A percentile compares a stretch with the other conserved stretches of the same genome.
Evolutionary conservation across 305 asterid genomes (phyloP).

Genomic region (Solanum chacoense): DNA sequence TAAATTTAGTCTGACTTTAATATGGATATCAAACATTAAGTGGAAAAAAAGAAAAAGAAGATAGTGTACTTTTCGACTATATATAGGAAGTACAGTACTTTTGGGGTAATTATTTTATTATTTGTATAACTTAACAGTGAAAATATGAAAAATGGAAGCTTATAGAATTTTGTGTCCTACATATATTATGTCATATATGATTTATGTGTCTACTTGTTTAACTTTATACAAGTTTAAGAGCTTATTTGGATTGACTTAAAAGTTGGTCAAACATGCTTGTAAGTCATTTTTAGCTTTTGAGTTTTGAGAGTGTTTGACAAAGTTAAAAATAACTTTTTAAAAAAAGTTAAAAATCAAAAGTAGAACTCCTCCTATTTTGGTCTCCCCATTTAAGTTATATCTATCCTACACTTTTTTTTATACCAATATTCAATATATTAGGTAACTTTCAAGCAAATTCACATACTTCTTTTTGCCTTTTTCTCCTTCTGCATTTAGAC

Average conservation of each 20-base stretch:
- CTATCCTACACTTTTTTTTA: too few relatives aligned
- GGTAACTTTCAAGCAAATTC: not conserved
- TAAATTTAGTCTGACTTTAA: not conserved
- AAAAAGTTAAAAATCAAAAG: not conserved
- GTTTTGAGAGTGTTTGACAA: not conserved
- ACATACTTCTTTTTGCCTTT: not conserved
- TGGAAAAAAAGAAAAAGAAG: too few relatives aligned
- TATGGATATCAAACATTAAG: not conserved
- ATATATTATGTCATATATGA: not conserved
- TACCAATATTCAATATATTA: too few relatives aligned
- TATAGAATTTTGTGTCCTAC: not conserved
- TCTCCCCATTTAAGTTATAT: too few relatives aligned
- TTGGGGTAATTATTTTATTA: not conserved
- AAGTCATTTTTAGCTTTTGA: not conserved
- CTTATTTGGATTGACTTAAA: not conserved
- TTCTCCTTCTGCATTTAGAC: not conserved
- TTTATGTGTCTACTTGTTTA: too few relatives aligned
- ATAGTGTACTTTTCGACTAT: not conserved
- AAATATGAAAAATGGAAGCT: not conserved
- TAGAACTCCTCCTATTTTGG: not conserved
- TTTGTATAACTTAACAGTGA: not conserved
- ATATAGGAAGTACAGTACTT: not conserved
- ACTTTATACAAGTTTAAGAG: too few relatives aligned
- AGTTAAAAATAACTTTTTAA: too few relatives aligned
- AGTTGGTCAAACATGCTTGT: not conserved